Base-by-base conservation (phyloP, 2,329 filamentous ascomycete genomes). In the Fusarium albidum region DNA sequence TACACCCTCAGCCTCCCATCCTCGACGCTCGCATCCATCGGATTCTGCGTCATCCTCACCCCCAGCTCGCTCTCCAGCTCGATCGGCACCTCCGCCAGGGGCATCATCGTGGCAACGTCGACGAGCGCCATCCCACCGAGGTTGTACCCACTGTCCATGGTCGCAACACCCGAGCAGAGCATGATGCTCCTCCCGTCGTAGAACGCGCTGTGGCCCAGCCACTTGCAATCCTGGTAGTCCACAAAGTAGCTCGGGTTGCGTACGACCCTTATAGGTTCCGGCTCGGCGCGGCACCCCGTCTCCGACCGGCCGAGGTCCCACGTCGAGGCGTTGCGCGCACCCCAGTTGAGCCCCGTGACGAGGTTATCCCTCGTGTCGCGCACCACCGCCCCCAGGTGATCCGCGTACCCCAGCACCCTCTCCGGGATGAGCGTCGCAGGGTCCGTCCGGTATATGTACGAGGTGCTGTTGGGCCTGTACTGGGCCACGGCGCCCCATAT, bases 161-260 rank as follows among this genome's bases (percentile, higher is more conserved):
- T 73, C 5, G 76, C 73, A 8, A 81, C 74, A 2, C 79, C 79
- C 0, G 75, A 75, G 56, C 78, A 81, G 12, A 81, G 69, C 77
- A 80, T 79, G 9, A 81, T 65, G 12, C 73, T 69, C 31, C 71
- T 69, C n/a, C 54, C 63, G n/a, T 58, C 58, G 40, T 77, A 76
- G 6, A 67, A 54, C 9, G 61, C 53, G 12, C 73, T 71, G 57
- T 72, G 73, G 5, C 78, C 79, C 1, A 81, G 68, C 64, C 75
- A 80, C 60, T 81, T 81, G 68, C 78, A 81, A 69, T 81, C 79
- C 64, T 82, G 78, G 59, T 81, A 81, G 53, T 81, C 79, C 48
- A 77, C 64, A 63, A 73, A 81, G 59, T 77, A 72, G 29, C 69
- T 74, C 0, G 77, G 77, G 42, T 80, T 79, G 6, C 55, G 60